Base-by-base conservation (phyloP, 768 basidiomycete genomes). In the Tricholoma saponaceum region DNA sequence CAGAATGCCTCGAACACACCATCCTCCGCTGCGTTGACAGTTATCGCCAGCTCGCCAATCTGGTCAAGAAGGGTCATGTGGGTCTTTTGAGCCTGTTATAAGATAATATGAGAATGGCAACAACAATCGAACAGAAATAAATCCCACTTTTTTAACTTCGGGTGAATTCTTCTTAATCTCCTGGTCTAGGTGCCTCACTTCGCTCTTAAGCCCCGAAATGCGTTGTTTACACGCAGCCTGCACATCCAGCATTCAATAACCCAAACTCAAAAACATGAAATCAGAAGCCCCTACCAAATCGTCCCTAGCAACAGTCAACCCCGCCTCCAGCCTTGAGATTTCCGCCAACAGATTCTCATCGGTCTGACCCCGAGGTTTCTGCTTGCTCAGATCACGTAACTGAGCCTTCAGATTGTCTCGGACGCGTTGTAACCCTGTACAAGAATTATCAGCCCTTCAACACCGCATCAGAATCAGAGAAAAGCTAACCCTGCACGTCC, bases 331-430 rank as follows among this genome's bases (percentile, higher is more conserved):
- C 12, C 92, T 81, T 8, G 83, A 82, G 59, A 96, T 84, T 65
- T 94, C 90, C 5, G 84, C 79, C 13, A 89, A 76, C 18, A 95
- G 75, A 32, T 79, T 81, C 57, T 98, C 94, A 62, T 96, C 95
- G 1, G 84, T 86, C 66, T 92, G 90, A 3, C 81, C 81, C n/a
- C 87, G 83, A 0, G 94, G 90, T 68, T 90, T 92, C 60, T 86
- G 83, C 69, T 93, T 90, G 61, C 74, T 78, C n/a, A 98, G 80
- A 41, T 98, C 96, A 37, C 84, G 82, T 26, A 98, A 76, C 62
- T 95, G 87, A 7, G 80, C 75, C 60, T 87, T 73, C 37, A 96
- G 79, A 16, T 75, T 80, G 61, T 95, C 91, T 46, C 89, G 83
- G 37, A 80, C 79, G 41, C 89, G 86, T 25, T 66, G 72, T 28